Percentiles rank a stretch among this genome's conserved stretches.
phyloP scores from a whole-genome alignment of 805 yeast species.

The Nakazawaea ambrosiae region DNA sequence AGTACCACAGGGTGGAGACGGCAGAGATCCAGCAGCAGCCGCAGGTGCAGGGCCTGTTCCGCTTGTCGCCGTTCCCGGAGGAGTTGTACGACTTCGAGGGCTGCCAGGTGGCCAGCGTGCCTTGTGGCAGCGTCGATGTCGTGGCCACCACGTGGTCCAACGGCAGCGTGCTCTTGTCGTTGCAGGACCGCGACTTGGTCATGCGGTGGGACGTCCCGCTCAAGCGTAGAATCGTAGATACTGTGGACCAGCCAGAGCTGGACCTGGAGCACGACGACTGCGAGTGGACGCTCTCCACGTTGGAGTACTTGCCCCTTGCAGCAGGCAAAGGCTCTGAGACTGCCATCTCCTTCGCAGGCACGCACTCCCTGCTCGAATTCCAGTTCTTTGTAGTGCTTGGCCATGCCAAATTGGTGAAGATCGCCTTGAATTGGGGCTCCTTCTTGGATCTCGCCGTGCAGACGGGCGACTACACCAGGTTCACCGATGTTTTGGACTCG shows the following conservation, averaged over 20 bases:
- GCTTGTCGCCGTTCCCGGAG: conserved; percentile 48
- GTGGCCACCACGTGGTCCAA: conserved; percentile 15
- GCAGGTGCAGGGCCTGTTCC: conserved; percentile 46
- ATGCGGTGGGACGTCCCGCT: conserved; percentile 32
- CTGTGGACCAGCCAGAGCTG: conserved; percentile 13
- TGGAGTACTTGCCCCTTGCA: conserved; percentile 8
- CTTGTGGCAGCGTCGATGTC: conserved; percentile 19
- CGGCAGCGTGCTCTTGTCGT: conserved; percentile 22
- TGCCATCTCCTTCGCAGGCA: conserved; percentile 5
- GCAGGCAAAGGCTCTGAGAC: neutral
- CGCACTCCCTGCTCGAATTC: conserved; percentile 15
- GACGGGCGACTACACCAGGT: neutral
- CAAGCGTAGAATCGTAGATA: too few relatives aligned
- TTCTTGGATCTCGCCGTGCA: neutral
- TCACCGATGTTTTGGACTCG: neutral
- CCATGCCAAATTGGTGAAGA: conserved; percentile 16
- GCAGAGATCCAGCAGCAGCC: neutral
- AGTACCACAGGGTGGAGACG: neutral
- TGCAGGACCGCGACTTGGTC: conserved; percentile 24
- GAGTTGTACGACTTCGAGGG: conserved; percentile 41
- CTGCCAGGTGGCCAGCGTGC: conserved; percentile 22
- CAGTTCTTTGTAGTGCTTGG: neutral
- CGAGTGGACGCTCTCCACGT: conserved; percentile 3
- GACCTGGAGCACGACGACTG: conserved; percentile 12
- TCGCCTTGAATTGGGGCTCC: conserved; percentile 24